Percentiles rank a stretch among this genome's conserved stretches.
phyloP scores from a whole-genome alignment of 768 basidiomycete species.

The Hortiboletus flavorubellus region DNA sequence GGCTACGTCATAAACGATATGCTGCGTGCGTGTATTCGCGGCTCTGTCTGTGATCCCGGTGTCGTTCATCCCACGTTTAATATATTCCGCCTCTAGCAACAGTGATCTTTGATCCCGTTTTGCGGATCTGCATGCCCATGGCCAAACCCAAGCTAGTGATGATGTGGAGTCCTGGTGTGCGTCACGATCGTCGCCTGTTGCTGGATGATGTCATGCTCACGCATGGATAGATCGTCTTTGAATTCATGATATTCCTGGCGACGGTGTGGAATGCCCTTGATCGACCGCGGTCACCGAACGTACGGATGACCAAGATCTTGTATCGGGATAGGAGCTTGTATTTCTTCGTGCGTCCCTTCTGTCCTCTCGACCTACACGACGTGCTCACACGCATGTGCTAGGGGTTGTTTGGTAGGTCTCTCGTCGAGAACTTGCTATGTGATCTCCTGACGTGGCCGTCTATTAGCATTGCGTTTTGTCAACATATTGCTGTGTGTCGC shows the following conservation, averaged over 20 bases:
- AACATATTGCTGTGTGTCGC: constrained; percentile 20
- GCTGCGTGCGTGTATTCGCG: constrained; percentile 23
- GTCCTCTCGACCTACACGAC: not conserved
- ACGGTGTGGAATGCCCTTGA: constrained; percentile 30
- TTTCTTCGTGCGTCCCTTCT: constrained; percentile 22
- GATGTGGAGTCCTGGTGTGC: constrained; percentile 32
- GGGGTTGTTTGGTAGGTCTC: constrained; percentile 24
- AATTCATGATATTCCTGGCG: constrained; percentile 29
- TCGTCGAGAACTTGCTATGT: not conserved
- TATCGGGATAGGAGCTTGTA: constrained; percentile 29
- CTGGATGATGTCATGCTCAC: not conserved
- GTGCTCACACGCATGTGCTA: constrained; percentile 3
- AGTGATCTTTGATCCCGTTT: constrained; percentile 2
- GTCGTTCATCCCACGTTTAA: not conserved
- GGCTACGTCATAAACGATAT: constrained; percentile 26
- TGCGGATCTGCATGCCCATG: constrained; percentile 22
- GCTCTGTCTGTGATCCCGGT: not conserved
- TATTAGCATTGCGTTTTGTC: constrained; percentile 19
- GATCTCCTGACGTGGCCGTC: not conserved
- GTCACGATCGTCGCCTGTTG: not conserved
- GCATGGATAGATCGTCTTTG: constrained; percentile 25
- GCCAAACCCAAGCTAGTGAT: constrained; percentile 19
- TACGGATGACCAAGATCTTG: constrained; percentile 23
- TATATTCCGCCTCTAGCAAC: constrained; percentile 10
- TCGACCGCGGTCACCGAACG: constrained; percentile 16